Percentiles rank a stretch among this genome's conserved stretches.
phyloP scores from a whole-genome alignment of 169 alveolate genomes.

The Plasmodium malariae region DNA sequence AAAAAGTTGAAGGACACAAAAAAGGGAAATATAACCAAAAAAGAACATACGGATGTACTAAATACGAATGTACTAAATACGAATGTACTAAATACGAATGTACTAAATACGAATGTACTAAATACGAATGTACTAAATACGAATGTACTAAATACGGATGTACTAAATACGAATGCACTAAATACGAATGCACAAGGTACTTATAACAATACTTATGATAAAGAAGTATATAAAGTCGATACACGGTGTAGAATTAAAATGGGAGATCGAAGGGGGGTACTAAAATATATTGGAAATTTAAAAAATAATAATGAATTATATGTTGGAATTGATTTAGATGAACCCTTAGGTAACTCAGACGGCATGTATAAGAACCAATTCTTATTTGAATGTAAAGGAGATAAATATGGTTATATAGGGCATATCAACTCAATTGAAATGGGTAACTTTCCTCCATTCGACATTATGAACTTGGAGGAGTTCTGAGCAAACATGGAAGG shows the following conservation, averaged over 20 bases:
- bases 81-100: not conserved
- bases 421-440: slow-evolving; percentile 86
- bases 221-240: slow-evolving; percentile 68
- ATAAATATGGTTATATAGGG: slow-evolving; percentile 88
- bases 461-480: slow-evolving; percentile 88
- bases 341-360: slow-evolving; percentile 92
- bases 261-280: slow-evolving; percentile 77
- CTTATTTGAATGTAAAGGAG: slow-evolving; percentile 87
- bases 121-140: not conserved
- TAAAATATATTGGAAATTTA: slow-evolving; percentile 77
- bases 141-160: not conserved
- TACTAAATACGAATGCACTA: not conserved
- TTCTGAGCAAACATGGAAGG: not conserved
- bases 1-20: slow-evolving; percentile 67
- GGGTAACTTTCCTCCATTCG: slow-evolving; percentile 92
- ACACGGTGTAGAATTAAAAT: slow-evolving; percentile 75
- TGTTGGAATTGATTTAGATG: slow-evolving; percentile 92
- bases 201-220: slow-evolving; percentile 24
- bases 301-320: slow-evolving; percentile 64
- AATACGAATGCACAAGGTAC: not conserved
- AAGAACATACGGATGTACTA: not conserved
- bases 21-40: not conserved
- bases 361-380: slow-evolving; percentile 85
- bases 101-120: not conserved
- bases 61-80: not conserved